phyloP scores from a whole-genome alignment of 495 filamentous ascomycete genomes.

The Podospora fimiseda region DNA sequence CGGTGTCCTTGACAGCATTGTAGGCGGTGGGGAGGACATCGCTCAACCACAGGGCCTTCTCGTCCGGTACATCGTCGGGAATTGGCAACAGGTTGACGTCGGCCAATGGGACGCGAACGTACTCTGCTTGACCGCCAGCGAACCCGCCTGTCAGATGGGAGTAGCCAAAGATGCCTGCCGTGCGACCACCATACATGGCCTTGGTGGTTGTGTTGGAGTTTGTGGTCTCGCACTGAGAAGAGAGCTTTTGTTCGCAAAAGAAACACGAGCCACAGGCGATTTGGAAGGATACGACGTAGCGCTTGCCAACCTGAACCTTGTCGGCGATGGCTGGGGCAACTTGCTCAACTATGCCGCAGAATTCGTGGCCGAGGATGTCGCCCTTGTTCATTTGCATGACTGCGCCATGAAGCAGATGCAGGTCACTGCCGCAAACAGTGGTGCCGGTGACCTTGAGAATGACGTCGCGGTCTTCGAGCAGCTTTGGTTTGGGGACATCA shows the following conservation, averaged over 20 bases:
- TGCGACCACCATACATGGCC: slow-evolving; percentile 65
- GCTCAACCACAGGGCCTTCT: slow-evolving; percentile 75
- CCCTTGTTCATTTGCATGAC: slow-evolving; percentile 71
- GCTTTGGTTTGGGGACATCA: slow-evolving; percentile 59
- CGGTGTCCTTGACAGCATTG: slow-evolving; percentile 77
- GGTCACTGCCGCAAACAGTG: slow-evolving; percentile 81
- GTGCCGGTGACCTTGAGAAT: slow-evolving; percentile 79
- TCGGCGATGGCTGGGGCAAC: slow-evolving; percentile 58
- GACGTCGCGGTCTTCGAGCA: slow-evolving; percentile 69
- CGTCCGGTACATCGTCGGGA: slow-evolving; percentile 76
- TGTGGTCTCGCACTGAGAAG: slow-evolving; percentile 72
- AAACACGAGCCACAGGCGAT: slow-evolving; percentile 74
- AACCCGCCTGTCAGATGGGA: slow-evolving; percentile 81
- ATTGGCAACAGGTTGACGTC: slow-evolving; percentile 77
- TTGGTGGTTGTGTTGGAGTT: slow-evolving; percentile 64
- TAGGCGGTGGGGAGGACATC: slow-evolving; percentile 76
- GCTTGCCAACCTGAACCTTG: slow-evolving; percentile 52
- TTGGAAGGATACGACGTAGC: slow-evolving; percentile 82
- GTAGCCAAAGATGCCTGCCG: slow-evolving; percentile 71
- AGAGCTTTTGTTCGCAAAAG: slow-evolving; percentile 70
- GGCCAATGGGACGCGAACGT: slow-evolving; percentile 74
- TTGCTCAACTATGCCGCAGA: slow-evolving; percentile 72
- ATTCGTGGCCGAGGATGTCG: slow-evolving; percentile 88
- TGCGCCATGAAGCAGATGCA: slow-evolving; percentile 70
- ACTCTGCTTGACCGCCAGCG: slow-evolving; percentile 85